phyloP scores from a whole-genome alignment of 75 land plant species.

The Pinus tabuliformis region DNA sequence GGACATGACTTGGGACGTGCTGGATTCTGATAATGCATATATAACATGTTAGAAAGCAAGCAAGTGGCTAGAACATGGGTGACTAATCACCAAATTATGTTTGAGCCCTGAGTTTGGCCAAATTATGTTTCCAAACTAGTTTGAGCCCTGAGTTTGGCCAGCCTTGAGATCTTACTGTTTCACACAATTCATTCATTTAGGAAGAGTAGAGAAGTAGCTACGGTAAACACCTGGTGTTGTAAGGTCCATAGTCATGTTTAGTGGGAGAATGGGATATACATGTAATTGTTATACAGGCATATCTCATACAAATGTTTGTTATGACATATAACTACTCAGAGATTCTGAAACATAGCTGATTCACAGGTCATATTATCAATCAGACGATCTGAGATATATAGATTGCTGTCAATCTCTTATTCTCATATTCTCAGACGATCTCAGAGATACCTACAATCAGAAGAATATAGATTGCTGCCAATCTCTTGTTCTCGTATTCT shows the following conservation, averaged over 20 bases:
- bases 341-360: neutral
- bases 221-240: neutral
- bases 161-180: neutral
- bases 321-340: neutral
- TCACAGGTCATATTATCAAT: neutral
- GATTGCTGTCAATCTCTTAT: too few relatives aligned
- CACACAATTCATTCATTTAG: neutral
- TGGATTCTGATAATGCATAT: neutral
- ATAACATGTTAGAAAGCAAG: slow-evolving; percentile 4
- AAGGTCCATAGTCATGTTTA: neutral
- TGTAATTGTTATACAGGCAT: neutral
- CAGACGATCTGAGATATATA: neutral
- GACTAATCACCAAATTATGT: neutral
- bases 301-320: neutral
- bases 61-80: neutral
- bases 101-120: neutral
- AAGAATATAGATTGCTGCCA: neutral
- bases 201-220: neutral
- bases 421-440: too few relatives aligned
- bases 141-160: neutral
- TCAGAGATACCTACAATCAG: neutral
- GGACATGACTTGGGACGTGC: slow-evolving; percentile 6
- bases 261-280: neutral
- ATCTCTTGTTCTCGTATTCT: too few relatives aligned
- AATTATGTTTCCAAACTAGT: neutral